A percentile compares a stretch with the other conserved stretches of the same genome.
Conservation (phyloP, 2,329 filamentous ascomycete species). For the Pyricularia pennisetigena region DNA sequence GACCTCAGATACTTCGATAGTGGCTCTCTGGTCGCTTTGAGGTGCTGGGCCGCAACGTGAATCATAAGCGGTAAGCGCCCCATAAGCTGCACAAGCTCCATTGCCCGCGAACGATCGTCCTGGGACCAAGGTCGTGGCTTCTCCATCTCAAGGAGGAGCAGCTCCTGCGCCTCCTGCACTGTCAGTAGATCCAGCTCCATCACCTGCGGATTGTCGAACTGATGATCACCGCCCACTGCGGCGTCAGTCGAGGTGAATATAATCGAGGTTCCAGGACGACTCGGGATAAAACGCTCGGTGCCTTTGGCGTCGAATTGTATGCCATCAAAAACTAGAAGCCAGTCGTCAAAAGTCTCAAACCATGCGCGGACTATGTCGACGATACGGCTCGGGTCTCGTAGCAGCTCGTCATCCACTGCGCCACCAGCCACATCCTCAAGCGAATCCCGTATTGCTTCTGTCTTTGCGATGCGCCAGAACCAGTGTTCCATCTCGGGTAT, state of each 20-base stretch:
- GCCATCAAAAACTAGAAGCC: constrained; percentile 60
- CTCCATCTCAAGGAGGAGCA: constrained; percentile 53
- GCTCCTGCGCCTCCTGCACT: constrained; percentile 45
- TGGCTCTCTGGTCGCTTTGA: constrained; percentile 51
- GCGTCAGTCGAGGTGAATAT: constrained; percentile 60
- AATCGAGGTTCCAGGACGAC: constrained; percentile 50
- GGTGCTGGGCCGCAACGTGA: constrained; percentile 52
- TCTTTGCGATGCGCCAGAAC: constrained; percentile 57
- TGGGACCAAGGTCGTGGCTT: constrained; percentile 43
- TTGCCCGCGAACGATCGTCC: constrained; percentile 45
- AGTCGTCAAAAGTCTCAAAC: constrained; percentile 51
- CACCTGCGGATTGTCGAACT: constrained; percentile 47
- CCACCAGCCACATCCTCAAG: constrained; percentile 14
- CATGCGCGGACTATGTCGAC: constrained; percentile 49
- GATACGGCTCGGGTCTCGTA: constrained; percentile 32
- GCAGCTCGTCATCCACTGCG: constrained; percentile 22
- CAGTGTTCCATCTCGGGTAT: constrained; percentile 47
- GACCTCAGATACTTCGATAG: constrained; percentile 50
- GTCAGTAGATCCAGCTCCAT: constrained; percentile 46
- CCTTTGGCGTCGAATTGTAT: constrained; percentile 49
- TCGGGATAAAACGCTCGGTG: constrained; percentile 54
- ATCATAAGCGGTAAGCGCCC: constrained; percentile 58
- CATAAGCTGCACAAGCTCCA: constrained; percentile 53
- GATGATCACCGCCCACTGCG: constrained; percentile 42
- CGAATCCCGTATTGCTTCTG: constrained; percentile 33